These are phyloP conservation scores for Penicillium manginii DNA, from an alignment of 495 filamentous ascomycete genomes.

Conservation along the genomic window DNA sequence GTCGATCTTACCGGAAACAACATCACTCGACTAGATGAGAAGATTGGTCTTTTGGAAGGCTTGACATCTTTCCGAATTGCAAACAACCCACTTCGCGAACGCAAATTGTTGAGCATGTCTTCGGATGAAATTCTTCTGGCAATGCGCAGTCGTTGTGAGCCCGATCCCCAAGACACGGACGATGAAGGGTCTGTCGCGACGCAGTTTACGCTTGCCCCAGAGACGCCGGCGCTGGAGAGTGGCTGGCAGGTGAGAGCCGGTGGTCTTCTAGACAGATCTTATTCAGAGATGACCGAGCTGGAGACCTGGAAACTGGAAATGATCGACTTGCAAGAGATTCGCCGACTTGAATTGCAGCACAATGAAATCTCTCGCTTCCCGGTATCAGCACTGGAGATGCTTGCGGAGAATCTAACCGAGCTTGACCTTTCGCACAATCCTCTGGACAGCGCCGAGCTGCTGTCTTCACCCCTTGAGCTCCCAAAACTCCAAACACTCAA, in stretches of 20 bases:
- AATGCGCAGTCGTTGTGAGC: constrained; percentile 70
- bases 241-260: constrained; percentile 69
- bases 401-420: constrained; percentile 68
- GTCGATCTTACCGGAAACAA: constrained; percentile 86
- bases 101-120: constrained; percentile 77
- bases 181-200: constrained; percentile 50
- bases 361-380: constrained; percentile 77
- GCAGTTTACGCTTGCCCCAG: constrained; percentile 49
- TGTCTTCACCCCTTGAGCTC: constrained; percentile 61
- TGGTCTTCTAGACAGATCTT: constrained; percentile 74
- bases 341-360: constrained; percentile 69
- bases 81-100: constrained; percentile 86
- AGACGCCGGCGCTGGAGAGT: constrained; percentile 36
- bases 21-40: constrained; percentile 72
- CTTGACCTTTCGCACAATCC: constrained; percentile 83
- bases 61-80: constrained; percentile 73
- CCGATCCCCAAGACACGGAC: constrained; percentile 50
- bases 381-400: constrained; percentile 60
- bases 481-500: constrained; percentile 76
- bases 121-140: constrained; percentile 82
- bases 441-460: constrained; percentile 63
- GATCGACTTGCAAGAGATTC: constrained; percentile 50
- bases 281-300: constrained; percentile 59
- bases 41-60: constrained; percentile 78
- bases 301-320: constrained; percentile 48